A percentile compares a stretch with the other conserved stretches of the same genome.
phyloP scores from a whole-genome alignment of 306 rosid genomes.

The Rosa chinensis region DNA sequence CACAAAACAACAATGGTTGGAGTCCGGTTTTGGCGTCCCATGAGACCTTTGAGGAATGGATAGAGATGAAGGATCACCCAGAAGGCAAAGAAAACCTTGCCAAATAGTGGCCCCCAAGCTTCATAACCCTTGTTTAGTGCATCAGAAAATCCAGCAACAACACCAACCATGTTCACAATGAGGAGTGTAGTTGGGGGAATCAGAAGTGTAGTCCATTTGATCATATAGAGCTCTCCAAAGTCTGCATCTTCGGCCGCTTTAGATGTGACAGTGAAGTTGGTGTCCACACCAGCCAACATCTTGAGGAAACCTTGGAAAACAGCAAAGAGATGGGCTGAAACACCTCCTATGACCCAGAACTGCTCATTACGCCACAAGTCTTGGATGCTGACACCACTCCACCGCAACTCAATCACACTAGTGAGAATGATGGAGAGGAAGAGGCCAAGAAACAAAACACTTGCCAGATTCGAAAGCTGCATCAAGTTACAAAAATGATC shows the following conservation, averaged over 20 bases:
- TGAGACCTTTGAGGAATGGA: slow-evolving; percentile 97
- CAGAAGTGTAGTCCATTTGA: slow-evolving; percentile 93
- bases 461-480: slow-evolving; percentile 96
- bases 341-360: slow-evolving; percentile 98
- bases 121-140: slow-evolving; percentile 91
- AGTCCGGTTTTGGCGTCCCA: slow-evolving; percentile 96
- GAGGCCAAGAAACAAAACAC: slow-evolving; percentile 87
- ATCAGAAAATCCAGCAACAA: slow-evolving; percentile 95
- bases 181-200: slow-evolving; percentile 91
- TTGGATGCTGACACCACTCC: slow-evolving; percentile 90
- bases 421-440: slow-evolving; percentile 82
- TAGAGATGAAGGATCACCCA: slow-evolving; percentile 96
- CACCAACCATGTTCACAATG: slow-evolving; percentile 84
- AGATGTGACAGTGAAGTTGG: slow-evolving; percentile 92
- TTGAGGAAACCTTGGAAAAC: slow-evolving; percentile 94
- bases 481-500: slow-evolving; percentile 14
- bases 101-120: slow-evolving; percentile 95
- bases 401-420: slow-evolving; percentile 81
- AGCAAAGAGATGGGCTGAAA: slow-evolving; percentile 94
- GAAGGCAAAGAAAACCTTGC: slow-evolving; percentile 90
- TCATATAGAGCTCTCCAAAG: slow-evolving; percentile 82
- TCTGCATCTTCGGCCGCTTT: slow-evolving; percentile 86
- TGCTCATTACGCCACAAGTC: slow-evolving; percentile 94
- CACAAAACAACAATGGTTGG: slow-evolving; percentile 93
- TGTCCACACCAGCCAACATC: slow-evolving; percentile 87